Base-by-base conservation (phyloP, 1,284 basidiomycete species). In the Leucocoprinus gongylophorus region DNA sequence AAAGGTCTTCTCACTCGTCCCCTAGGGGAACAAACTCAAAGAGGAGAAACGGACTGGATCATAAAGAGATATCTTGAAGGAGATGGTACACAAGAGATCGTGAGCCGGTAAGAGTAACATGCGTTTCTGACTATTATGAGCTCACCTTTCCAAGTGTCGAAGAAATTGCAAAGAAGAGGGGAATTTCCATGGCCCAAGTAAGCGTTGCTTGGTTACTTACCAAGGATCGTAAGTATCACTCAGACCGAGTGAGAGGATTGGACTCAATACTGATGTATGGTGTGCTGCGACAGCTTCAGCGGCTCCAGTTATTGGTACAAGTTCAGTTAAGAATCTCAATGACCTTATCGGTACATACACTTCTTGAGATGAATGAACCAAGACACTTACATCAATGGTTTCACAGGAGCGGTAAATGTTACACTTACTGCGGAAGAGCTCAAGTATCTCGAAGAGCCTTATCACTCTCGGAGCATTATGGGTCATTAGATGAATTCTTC, bases 151-250 rank as follows among this genome's bases (percentile, higher is more conserved):
- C 8, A 48, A 72, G 73, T 12, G 72, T 81, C 28, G 74, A 79
- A 55, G 72, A 78, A 54, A 55, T 83, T 23, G 76, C 80, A 7
- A 74, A 73, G 57, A 76, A 78, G 60, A 67, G 64, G 46, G 71
- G 69, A 1, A 59, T 76, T 44, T 71, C 67, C 55, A 84, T 84
- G 80, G 76, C 79, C 1, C 79, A 82, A 58, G 67, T 83, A 32
- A 69, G 74, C 3, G 55, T 79, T 6, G 80, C 79, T 10, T 83
- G 80, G 80, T 59, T 63, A 4, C 51, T 79, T 23, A 55, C 64
- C 23, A 73, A 73, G 58, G 67, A 70, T 32, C 67, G 71, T 72
- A 30, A 18, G 58, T 53, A 6, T 55, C 30, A 61, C 47, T 45
- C 38, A 30, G 20, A 5, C 23, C 4, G 13, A 10, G 21, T n/a